phyloP scores from a whole-genome alignment of 2,329 filamentous ascomycete genomes.

The Aspergillus sp. region DNA sequence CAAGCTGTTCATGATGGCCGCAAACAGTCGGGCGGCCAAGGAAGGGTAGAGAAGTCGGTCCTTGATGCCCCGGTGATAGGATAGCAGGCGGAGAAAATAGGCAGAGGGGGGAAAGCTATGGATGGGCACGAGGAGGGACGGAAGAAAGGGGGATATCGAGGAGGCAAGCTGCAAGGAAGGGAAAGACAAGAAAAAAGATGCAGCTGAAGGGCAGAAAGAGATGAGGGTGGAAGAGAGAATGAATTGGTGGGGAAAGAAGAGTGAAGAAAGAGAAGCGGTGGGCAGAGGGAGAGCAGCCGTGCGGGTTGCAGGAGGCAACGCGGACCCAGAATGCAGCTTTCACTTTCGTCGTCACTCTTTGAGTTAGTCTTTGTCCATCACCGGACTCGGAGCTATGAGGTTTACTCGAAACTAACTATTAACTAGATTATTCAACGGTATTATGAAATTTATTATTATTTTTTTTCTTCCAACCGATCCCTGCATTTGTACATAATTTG shows the following conservation, averaged over 20 bases:
- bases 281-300: slow-evolving; percentile 16
- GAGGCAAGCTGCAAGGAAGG: slow-evolving; percentile 12
- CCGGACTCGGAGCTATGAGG: neutral
- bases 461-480: neutral
- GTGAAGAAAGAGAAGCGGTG: slow-evolving; percentile 32
- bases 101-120: slow-evolving; percentile 4
- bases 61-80: slow-evolving; percentile 11
- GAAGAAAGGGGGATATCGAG: slow-evolving; percentile 9
- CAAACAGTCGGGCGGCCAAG: slow-evolving; percentile 32
- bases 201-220: slow-evolving; percentile 12
- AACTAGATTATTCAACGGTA: neutral
- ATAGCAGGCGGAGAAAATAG: slow-evolving; percentile 4
- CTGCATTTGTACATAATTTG: slow-evolving; percentile 2
- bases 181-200: slow-evolving; percentile 13
- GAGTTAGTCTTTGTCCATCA: neutral
- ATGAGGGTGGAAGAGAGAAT: slow-evolving; percentile 8
- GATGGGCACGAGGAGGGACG: slow-evolving; percentile 14
- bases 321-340: slow-evolving; percentile 13
- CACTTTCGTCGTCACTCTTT: neutral
- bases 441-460: neutral
- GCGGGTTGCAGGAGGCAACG: slow-evolving; percentile 39
- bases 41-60: slow-evolving; percentile 21
- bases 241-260: slow-evolving; percentile 20
- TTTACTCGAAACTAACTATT: neutral
- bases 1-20: slow-evolving; percentile 60